A percentile compares a stretch with the other conserved stretches of the same genome.
phyloP scores from a whole-genome alignment of 225 moss, liverwort and hornwort genomes.

The Climacium dendroides region DNA sequence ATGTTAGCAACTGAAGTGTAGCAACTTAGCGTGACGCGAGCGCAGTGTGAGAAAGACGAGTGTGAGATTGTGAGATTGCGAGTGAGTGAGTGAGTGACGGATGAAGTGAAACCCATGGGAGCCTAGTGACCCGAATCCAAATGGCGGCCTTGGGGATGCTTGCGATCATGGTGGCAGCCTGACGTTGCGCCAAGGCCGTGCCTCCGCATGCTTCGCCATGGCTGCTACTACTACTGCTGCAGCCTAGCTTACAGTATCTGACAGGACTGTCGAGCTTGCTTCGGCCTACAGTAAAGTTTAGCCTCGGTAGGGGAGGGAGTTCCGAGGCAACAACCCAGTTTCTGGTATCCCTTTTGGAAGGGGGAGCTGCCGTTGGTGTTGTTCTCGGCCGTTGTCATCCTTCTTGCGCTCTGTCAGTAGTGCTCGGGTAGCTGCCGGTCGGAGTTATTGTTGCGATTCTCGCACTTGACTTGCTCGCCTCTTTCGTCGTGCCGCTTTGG shows the following conservation, averaged over 20 bases:
- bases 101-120: no score
- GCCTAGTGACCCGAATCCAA: neutral
- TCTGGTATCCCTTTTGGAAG: neutral
- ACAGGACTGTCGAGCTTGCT: neutral
- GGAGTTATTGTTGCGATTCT: neutral
- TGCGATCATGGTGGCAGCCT: neutral
- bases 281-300: neutral
- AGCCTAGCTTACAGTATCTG: neutral
- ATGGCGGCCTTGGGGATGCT: neutral
- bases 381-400: neutral
- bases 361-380: neutral
- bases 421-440: neutral
- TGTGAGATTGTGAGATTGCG: neutral
- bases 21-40: no score
- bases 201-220: neutral
- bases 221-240: neutral
- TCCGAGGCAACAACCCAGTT: neutral
- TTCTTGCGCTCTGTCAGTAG: neutral
- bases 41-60: neutral
- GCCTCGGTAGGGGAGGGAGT: neutral
- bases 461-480: neutral
- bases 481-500: neutral
- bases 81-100: neutral
- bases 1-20: neutral
- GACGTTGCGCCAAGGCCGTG: conserved; percentile 4